Evolutionary conservation across 768 basidiomycete species (phyloP).

Genomic region (Pulveroboletus ravenelii): DNA sequence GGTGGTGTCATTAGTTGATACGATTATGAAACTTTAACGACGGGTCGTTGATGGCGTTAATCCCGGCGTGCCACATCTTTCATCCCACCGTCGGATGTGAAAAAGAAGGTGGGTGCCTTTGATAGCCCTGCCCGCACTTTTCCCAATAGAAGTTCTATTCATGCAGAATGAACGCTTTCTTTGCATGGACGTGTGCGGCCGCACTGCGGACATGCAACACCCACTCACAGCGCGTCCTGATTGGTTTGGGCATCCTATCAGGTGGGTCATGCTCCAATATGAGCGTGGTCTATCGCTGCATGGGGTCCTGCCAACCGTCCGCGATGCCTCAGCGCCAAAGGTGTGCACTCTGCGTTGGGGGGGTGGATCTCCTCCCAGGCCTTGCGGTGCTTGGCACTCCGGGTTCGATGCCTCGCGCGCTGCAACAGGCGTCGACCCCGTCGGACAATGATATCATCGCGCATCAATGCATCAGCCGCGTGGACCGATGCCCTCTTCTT

Average conservation of each 20-base stretch:
- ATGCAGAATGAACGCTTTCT: constrained; percentile 11
- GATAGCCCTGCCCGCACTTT: constrained; percentile 15
- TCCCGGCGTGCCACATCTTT: constrained; percentile 19
- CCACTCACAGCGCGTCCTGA: background rate
- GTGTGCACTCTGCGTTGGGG: no score
- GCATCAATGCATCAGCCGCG: no score
- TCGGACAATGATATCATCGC: no score
- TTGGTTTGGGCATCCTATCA: background rate
- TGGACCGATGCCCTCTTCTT: no score
- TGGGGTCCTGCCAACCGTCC: background rate
- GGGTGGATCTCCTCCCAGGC: no score
- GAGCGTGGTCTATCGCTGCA: constrained; percentile 1
- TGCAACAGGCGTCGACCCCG: no score
- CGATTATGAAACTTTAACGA: constrained; percentile 31
- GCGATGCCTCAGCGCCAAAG: constrained; percentile 9
- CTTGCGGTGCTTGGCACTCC: no score
- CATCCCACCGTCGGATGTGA: constrained; percentile 18
- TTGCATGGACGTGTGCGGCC: constrained; percentile 14
- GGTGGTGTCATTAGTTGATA: constrained; percentile 20
- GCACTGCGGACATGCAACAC: constrained; percentile 22
- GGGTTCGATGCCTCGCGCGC: no score
- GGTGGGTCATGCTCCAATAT: constrained; percentile 7
- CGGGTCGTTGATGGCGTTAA: constrained; percentile 25
- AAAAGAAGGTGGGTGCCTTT: constrained; percentile 23
- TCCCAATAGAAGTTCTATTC: constrained; percentile 18